Conservation (phyloP, 371 early-diverging fungal species). For the Lichtheimia corymbifera region DNA sequence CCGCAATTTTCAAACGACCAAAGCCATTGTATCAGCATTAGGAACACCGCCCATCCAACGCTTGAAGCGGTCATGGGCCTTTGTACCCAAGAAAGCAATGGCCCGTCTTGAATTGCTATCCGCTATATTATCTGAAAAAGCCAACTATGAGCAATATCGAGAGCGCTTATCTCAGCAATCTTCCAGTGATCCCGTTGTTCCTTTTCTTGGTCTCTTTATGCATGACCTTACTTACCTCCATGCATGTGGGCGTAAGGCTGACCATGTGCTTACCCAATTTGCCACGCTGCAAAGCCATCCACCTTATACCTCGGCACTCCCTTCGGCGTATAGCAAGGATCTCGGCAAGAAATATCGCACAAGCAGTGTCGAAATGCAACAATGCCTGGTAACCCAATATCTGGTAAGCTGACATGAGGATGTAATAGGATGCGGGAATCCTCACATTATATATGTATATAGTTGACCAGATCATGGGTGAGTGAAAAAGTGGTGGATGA, state of each 20-base stretch:
- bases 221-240: constrained; percentile 78
- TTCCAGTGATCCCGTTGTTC: constrained; percentile 61
- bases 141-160: constrained; percentile 72
- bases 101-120: constrained; percentile 51
- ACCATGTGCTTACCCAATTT: constrained; percentile 49
- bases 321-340: constrained; percentile 51
- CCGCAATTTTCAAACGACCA: constrained; percentile 73
- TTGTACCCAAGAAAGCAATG: constrained; percentile 68
- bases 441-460: neutral
- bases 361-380: constrained; percentile 37
- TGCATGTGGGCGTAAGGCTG: constrained; percentile 32
- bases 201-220: constrained; percentile 77
- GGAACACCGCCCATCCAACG: constrained; percentile 78
- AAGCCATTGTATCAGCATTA: constrained; percentile 71
- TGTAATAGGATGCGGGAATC: neutral
- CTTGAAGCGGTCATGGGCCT: constrained; percentile 74
- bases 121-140: constrained; percentile 67
- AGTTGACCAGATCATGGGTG: constrained; percentile 57
- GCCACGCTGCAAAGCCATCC: constrained; percentile 60
- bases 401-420: constrained; percentile 32
- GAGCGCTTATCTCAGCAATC: constrained; percentile 36
- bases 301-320: constrained; percentile 56
- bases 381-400: constrained; percentile 68
- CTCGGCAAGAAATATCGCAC: constrained; percentile 49
- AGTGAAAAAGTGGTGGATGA: constrained; percentile 79